Base-by-base conservation (phyloP, 306 rosid genomes). In the Cucumis melo region DNA sequence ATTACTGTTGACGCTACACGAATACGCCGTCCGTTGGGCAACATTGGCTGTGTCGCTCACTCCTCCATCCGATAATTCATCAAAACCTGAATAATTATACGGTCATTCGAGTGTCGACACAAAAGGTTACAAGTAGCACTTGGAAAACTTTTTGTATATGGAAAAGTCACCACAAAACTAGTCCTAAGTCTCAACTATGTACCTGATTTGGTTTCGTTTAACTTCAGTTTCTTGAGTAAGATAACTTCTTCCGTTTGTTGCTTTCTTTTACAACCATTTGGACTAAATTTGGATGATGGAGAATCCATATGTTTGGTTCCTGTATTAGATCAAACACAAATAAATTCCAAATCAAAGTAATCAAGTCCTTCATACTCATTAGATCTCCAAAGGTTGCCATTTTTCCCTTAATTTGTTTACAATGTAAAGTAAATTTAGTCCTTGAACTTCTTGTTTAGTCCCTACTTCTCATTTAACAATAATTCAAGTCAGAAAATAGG, bases 201-300 rank as follows among this genome's bases (percentile, higher is more conserved):
- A 81, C 93, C 96, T 81, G 88, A 57, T 66, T 78, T 80, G 16
- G 82, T 86, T 41, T 89, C 96, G 41, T 85, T 82, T 53, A 85
- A 87, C 83, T 85, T 93, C 21, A 88, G 83, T 85, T 85, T 93
- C 86, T 93, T 90, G 67, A 86, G 80, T 51, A 72, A 81, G 76
- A 74, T 85, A 55, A 85, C 58, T 79, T 83, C 89, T 78, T 90
- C 92, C 50, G 51, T 67, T 46, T 67, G 21, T 14, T 83, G 86
- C 74, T 90, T 91, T 80, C 98, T 87, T 88, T 90, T 93, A 75
- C 77, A 72, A 82, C 87, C 75, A 59, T 74, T 77, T 29, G 77
- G 85, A 74, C 81, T 82, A 73, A 59, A 72, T 32, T 53, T 60
- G 38, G 72, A 24, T 54, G 2, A 15, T 11, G 76, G 11, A 48